phyloP scores from a whole-genome alignment of 371 early-diverging fungal species.

The Haplosporangium sp. region DNA sequence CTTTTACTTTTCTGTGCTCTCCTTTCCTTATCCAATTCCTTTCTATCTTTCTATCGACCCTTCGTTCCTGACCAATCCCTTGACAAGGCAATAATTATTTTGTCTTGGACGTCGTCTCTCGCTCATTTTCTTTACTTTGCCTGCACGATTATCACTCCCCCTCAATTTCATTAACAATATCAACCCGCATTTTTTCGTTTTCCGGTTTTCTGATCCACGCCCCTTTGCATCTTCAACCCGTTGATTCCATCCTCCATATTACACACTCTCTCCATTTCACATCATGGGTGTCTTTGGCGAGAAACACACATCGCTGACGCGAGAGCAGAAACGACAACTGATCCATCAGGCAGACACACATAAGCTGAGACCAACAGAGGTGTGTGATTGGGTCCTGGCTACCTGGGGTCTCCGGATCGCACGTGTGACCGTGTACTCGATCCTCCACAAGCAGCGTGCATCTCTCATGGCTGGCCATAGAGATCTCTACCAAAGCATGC shows the following conservation, averaged over 20 bases:
- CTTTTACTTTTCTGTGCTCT: too few relatives aligned
- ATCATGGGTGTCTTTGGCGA: slow-evolving; percentile 54
- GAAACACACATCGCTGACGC: slow-evolving; percentile 52
- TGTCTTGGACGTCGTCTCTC: slow-evolving; percentile 7
- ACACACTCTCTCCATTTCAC: background rate
- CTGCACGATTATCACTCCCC: background rate
- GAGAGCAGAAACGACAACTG: slow-evolving; percentile 53
- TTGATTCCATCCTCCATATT: too few relatives aligned
- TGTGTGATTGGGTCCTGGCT: slow-evolving; percentile 51
- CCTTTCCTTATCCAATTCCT: background rate
- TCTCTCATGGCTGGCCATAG: slow-evolving; percentile 54
- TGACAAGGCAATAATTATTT: slow-evolving; percentile 32
- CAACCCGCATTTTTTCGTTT: background rate
- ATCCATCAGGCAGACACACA: slow-evolving; percentile 52
- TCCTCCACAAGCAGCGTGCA: slow-evolving; percentile 54
- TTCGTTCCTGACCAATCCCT: background rate
- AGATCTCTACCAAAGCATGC: slow-evolving; percentile 43
- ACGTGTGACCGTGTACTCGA: slow-evolving; percentile 52
- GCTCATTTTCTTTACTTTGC: background rate
- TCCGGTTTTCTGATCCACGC: background rate
- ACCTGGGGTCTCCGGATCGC: slow-evolving; percentile 55
- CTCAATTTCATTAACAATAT: background rate
- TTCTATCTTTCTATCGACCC: background rate
- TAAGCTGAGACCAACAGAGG: slow-evolving; percentile 50
- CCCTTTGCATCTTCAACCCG: background rate